Conservation (phyloP, 257 asterid genomes). For the Solanum piurae region DNA sequence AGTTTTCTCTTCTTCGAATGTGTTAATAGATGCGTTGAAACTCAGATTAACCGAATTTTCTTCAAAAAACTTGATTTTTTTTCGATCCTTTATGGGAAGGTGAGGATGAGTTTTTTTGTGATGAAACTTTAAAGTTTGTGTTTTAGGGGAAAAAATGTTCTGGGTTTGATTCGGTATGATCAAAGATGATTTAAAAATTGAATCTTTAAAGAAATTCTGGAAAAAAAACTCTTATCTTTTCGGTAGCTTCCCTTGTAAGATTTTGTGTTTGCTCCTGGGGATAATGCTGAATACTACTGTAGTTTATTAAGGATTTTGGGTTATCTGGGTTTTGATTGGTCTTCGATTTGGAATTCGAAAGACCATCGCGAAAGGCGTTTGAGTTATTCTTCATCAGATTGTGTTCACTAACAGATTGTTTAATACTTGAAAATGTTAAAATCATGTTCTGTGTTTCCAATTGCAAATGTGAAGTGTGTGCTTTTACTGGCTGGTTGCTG, state of each 20-base stretch:
- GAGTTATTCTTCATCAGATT: neutral
- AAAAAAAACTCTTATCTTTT: neutral
- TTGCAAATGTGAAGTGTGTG: neutral
- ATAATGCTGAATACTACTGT: neutral
- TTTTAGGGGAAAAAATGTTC: neutral
- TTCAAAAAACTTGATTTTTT: neutral
- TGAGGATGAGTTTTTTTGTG: neutral
- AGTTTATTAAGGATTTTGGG: neutral
- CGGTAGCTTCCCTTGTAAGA: neutral
- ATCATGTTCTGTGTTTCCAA: neutral
- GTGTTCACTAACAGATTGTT: neutral
- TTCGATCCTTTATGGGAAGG: slow-evolving; percentile 1
- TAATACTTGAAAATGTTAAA: neutral
- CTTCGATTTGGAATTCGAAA: neutral
- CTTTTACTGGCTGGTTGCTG: neutral
- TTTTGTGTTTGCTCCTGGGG: neutral
- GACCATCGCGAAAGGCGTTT: neutral
- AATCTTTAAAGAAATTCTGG: neutral
- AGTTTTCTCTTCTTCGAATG: neutral
- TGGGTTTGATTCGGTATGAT: neutral
- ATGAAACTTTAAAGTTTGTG: neutral
- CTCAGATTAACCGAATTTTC: neutral
- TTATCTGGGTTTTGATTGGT: neutral
- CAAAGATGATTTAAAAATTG: neutral
- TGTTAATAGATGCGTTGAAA: neutral